Base-by-base conservation (phyloP, 2,329 filamentous ascomycete species). In the Diaporthe sp. region DNA sequence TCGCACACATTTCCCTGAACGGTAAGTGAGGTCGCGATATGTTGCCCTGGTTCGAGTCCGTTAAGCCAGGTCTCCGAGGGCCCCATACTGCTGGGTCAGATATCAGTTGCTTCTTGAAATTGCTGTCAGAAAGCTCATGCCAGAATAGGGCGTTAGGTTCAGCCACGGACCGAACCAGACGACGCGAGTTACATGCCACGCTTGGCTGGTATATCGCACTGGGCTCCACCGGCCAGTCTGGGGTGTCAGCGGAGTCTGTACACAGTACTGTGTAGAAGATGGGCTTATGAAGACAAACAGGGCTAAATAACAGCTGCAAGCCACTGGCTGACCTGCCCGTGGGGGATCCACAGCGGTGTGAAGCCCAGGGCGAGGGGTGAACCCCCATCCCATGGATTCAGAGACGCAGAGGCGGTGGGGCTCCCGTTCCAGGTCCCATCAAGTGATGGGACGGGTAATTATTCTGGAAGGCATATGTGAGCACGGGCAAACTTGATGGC, bases 301-400 rank as follows among this genome's bases (percentile, higher is more conserved):
- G 63, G 32, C 47, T 68, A 53, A 68, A 68, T 51, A 19, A 37
- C 63, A 39, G 30, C 63, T 66, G 27, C 30, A 51, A 50, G 63
- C 44, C 44, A 66, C 61, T 66, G 42, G 44, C 30, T 35, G 13
- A 35, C 44, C 42, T 25, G 19, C 15, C 30, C 32, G 27, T 66
- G 61, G 44, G 44, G 13, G 63, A 53, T 68, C 63, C 63, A 68
- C 63, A 68, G 63, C 63, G 63, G 47, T 68, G 63, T 39, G 47
- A 39, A 53, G 63, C 63, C 39, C 32, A 68, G 44, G 4, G 17
- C 63, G n/a, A 68, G 47, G 44, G 51, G 32, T 39, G 32, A 68
- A 50, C 61, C 42, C 15, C n/a, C 44, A 19, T 25, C 9, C 32
- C 9, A n/a, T 65, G 27, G 32, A 22, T 68, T 37, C 47, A 53